Percentiles rank a stretch among this genome's conserved stretches.
Conservation (phyloP, 1,139 yeast genomes). For the Pichia sp. region DNA sequence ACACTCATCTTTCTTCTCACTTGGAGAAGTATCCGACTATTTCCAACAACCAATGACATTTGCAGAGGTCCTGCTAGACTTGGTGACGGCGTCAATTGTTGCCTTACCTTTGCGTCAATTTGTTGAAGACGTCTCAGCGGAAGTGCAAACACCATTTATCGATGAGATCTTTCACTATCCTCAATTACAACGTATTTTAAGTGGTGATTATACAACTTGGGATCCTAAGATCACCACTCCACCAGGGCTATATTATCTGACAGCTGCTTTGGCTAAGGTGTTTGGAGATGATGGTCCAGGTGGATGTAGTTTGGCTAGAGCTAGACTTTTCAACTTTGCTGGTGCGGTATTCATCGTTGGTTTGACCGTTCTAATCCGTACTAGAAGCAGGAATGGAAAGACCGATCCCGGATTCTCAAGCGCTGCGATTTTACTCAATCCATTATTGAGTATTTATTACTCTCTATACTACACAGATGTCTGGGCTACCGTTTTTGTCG, state of each 20-base stretch:
- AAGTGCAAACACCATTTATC: constrained; percentile 39
- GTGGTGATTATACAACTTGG: constrained; percentile 60
- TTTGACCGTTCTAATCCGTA: constrained; percentile 26
- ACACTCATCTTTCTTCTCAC: not conserved
- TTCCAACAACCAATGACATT: constrained; percentile 1
- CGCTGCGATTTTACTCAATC: constrained; percentile 49
- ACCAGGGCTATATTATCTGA: constrained; percentile 79
- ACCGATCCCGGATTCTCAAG: constrained; percentile 38
- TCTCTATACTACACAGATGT: constrained; percentile 86
- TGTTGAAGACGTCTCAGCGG: constrained; percentile 16
- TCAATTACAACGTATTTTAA: constrained; percentile 65
- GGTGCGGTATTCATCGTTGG: constrained; percentile 60
- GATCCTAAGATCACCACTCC: constrained; percentile 94
- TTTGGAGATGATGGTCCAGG: constrained; percentile 24
- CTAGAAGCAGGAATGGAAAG: constrained; percentile 31
- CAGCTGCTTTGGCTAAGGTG: constrained; percentile 39
- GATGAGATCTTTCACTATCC: constrained; percentile 86
- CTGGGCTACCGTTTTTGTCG: constrained; percentile 73
- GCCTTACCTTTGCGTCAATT: constrained; percentile 16
- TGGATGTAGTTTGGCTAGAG: constrained; percentile 30
- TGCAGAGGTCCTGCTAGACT: constrained; percentile 12
- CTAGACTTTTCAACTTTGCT: constrained; percentile 53
- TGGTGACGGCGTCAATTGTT: constrained; percentile 10
- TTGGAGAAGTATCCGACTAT: too few species aligned
- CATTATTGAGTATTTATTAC: constrained; percentile 66